Evolutionary conservation across 805 yeast genomes (phyloP).

Genomic region (Ogataea salicorniae): DNA sequence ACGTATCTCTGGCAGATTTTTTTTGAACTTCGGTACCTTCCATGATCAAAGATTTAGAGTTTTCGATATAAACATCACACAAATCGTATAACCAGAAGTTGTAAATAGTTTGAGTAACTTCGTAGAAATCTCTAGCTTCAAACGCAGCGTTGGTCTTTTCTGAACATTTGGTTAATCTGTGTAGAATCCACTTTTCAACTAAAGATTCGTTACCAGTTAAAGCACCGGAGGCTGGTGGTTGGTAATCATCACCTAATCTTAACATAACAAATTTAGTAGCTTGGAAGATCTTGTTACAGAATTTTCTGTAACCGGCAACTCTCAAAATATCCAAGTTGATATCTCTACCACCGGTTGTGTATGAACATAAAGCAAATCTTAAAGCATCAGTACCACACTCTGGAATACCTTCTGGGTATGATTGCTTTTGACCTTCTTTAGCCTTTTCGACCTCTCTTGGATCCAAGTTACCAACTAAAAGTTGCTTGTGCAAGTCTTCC

Average conservation of each 20-base stretch:
- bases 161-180: conserved; percentile 70
- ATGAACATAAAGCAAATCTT: conserved; percentile 96
- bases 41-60: conserved; percentile 85
- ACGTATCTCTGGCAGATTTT: conserved; percentile 88
- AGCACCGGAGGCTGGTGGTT: conserved; percentile 61
- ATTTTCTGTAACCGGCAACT: conserved; percentile 98
- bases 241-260: conserved; percentile 84
- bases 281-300: conserved; percentile 98
- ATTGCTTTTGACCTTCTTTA: conserved; percentile 75
- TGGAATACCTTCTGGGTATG: conserved; percentile 96
- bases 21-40: conserved; percentile 86
- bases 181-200: conserved; percentile 96
- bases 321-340: conserved; percentile 93
- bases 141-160: conserved; percentile 58
- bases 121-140: conserved; percentile 85
- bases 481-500: conserved; percentile 71
- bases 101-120: conserved; percentile 80
- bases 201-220: conserved; percentile 77
- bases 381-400: conserved; percentile 99
- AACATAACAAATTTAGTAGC: conserved; percentile 95
- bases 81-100: conserved; percentile 91
- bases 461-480: conserved; percentile 78
- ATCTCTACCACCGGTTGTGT: conserved; percentile 98
- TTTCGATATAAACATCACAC: conserved; percentile 97
- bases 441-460: conserved; percentile 86